Base-by-base conservation (phyloP, 75 land plant species). In the Chamaecyparis obtusa region DNA sequence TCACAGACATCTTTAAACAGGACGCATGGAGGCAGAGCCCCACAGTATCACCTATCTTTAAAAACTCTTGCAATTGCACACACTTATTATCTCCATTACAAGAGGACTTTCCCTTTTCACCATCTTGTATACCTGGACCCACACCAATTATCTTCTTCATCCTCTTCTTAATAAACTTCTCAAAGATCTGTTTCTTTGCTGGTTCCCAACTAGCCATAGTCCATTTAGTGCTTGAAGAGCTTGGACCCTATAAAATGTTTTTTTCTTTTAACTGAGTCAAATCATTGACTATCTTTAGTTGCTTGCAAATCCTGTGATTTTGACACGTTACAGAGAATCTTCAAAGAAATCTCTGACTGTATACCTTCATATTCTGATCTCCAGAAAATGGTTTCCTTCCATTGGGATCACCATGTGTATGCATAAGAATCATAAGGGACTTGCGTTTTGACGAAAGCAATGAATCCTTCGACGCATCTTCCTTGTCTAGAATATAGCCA, bases 101-200 rank as follows among this genome's bases (percentile, higher is more conserved):
- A 17, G 89, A 85, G 56, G 87, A 87, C 89, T 85, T 84, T 89
- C 87, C 92, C 85, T 37, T 92, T 86, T 54, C 83, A 39, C 56
- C 46, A n/a, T 86, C 57, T 33, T 87, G 85, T 27, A 80, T 21
- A 36, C 54, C 71, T 30, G 78, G 71, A 48, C 43, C 83, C 84
- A 67, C 91, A 21, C 93, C 91, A n/a, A 96, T 87, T 17, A 95
- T 93, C 83, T 92, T 96, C 75, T 89, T 95, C 86, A 97, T 67
- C 74, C 93, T 89, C 76, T 88, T 72, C 54, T 84, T 90, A 43
- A 96, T 44, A 82, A 90, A 90, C 27, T 90, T 87, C 9, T n/a
- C 92, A 86, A 94, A 71, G 27, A 90, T 86, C 71, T 84, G 89
- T 86, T 88, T 93, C 88, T 88, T 94, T 24, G 60, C 43, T 35